Percentiles rank a stretch among this genome's conserved stretches.
These are phyloP conservation scores for Sarcomyxa edulis DNA, from an alignment of 768 basidiomycete genomes.

Conservation along the genomic window DNA sequence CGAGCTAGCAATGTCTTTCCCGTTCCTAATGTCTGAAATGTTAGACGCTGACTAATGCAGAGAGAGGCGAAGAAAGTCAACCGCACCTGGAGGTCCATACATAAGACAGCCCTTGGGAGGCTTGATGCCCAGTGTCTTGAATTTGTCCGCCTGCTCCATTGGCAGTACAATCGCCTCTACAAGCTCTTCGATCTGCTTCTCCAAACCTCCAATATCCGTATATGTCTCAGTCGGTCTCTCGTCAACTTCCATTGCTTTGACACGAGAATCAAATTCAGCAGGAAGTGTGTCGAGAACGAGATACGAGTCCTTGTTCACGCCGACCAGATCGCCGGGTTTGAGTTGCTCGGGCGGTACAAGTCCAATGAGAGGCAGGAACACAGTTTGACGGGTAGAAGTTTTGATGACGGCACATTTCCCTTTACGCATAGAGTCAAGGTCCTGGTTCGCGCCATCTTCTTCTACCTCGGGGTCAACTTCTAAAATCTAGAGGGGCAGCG, in stretches of 20 bases:
- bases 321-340: conserved; percentile 90
- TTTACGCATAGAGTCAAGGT: conserved; percentile 92
- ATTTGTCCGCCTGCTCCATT: conserved; percentile 98
- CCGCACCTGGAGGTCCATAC: conserved; percentile 94
- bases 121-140: conserved; percentile 96
- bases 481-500: conserved; percentile 69
- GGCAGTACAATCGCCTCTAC: conserved; percentile 97
- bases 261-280: conserved; percentile 95
- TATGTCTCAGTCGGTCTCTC: conserved; percentile 97
- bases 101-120: conserved; percentile 98
- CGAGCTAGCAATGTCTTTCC: conserved; percentile 97
- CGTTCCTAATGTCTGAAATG: conserved; percentile 46
- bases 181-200: conserved; percentile 98
- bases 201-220: conserved; percentile 95
- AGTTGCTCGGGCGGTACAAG: conserved; percentile 92
- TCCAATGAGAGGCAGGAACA: conserved; percentile 96
- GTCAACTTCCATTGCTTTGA: conserved; percentile 99
- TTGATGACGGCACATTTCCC: conserved; percentile 99
- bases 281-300: conserved; percentile 94
- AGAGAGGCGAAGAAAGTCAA: conserved; percentile 10
- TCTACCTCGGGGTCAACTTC: conserved; percentile 91
- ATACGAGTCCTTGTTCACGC: conserved; percentile 99
- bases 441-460: conserved; percentile 94
- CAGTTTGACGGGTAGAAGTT: conserved; percentile 96
- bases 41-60: conserved; percentile 4